Base-by-base conservation (phyloP, 257 asterid species). In the Capsicum rhomboideum region DNA sequence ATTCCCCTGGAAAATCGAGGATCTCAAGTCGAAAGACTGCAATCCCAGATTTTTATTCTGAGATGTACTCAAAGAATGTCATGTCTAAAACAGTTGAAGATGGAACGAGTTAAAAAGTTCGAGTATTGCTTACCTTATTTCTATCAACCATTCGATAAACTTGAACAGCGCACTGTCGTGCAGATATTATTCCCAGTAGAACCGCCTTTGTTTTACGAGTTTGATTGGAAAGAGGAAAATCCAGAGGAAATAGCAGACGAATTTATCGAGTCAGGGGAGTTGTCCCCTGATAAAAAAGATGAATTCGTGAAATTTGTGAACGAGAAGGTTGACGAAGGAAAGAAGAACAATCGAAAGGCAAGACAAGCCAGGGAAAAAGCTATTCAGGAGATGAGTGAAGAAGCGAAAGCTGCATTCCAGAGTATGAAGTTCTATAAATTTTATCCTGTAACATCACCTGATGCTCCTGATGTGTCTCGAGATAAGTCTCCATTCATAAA, bases 81-180 rank as follows among this genome's bases (percentile, higher is more conserved):
- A 63, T 63, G 98, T 85, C 83, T 95, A 68, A 92, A 89, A 82
- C 98, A 92, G 69, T 68, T 95, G 94, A 95, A 91, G 89, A 46
- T 91, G 79, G 98, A 93, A 10, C 96, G 96, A 31, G 91, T 93
- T 82, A 95, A 91, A 92, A 92, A 92, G 88, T 95, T 95, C 23
- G 96, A 93, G 87, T 95, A 95, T 84, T 95, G 98, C 92, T 89
- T 95, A 83, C 98, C 98, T 10, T 95, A 93, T 84, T 91, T 94
- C 90, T 95, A 93, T 85, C 88, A 95, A 78, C 97, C 98, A 71
- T 83, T 93, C 13, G 97, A 95, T 85, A 95, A 93, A 86, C 69
- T 88, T 2, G 96, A 93, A 69, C 91, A 91, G 85, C 92, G 91
- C 88, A 95, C 97, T 55, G 90, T 88, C 46, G 95, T 95, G 58